Evolutionary conservation across 345 rosid genomes (phyloP), one percentile per base, ranked within the genome.

Genomic region (Iberis pinnata): DNA sequence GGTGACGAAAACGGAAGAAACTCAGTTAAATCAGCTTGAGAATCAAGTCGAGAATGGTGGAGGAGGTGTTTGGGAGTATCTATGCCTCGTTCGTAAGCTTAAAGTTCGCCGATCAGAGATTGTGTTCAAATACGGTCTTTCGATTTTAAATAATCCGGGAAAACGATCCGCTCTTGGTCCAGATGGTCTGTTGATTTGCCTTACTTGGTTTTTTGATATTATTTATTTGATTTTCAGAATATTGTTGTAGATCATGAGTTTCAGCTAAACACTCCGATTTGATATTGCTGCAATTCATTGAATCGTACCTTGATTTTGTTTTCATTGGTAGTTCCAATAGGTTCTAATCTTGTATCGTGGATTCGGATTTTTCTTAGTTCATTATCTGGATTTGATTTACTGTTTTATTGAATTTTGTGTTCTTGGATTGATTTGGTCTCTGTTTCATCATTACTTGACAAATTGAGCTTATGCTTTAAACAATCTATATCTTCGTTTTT

Each of bases 1-100:
- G 99, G 97, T 92, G 87, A 88, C 94, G 56, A 83, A 77, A 71
- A 75, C 94, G 57, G 95, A 92, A 69, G 95, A 86, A 60, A 70
- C 69, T 2, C 73, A 83, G 60, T 53, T 93, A 60, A 76, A 76
- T 27, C 69, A 81, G 46, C 76, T 93, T 43, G 99, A 93, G 77
- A 70, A 60, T 68, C 97, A 86, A 69, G 89, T 86, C n/a, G 97
- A 93, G 64, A 86, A 88, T 73, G 95, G 94, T 39, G 99, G 99
- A 52, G 97, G 97, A 71, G 99, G 97, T 1, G 83, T 75, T 10
- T 93, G 97, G 97, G 99, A 93, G 75, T 93, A 85, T 60, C 78
- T 93, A 38, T 83, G 82, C 60, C 80, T 93, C 48, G 87, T 80
- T 43, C 74, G 84, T 75, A 92, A 88, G 83, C 97, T 92, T 71